phyloP scores from a whole-genome alignment of 805 yeast species.

The Helenozyma baotianmanensis region DNA sequence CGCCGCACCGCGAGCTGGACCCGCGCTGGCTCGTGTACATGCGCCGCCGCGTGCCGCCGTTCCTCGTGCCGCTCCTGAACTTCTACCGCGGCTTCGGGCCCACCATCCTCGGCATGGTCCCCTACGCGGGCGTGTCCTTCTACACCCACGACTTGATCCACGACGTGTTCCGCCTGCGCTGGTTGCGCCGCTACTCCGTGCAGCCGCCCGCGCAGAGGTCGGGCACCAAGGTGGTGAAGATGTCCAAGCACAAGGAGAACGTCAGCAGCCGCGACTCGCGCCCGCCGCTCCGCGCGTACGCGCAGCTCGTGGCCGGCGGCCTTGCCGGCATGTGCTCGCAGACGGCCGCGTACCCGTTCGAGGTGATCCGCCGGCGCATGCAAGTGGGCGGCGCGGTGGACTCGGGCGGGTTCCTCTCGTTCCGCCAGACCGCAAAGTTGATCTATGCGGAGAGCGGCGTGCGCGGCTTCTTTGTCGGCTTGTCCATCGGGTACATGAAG shows the following conservation, averaged over 20 bases:
- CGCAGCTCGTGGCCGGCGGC: slow-evolving; percentile 92
- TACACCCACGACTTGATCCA: slow-evolving; percentile 90
- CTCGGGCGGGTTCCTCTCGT: slow-evolving; percentile 52
- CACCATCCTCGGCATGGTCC: slow-evolving; percentile 91
- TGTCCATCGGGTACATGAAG: slow-evolving; percentile 91
- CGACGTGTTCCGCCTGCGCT: slow-evolving; percentile 70
- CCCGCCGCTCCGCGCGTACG: slow-evolving; percentile 79
- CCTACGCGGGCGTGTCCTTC: slow-evolving; percentile 96
- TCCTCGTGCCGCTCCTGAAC: slow-evolving; percentile 46
- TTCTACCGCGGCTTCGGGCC: slow-evolving; percentile 94
- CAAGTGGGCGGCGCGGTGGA: slow-evolving; percentile 85
- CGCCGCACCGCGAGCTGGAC: slow-evolving; percentile 30
- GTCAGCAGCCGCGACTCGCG: slow-evolving; percentile 39
- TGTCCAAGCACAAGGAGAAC: slow-evolving; percentile 12
- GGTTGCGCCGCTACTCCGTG: slow-evolving; percentile 51
- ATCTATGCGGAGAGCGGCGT: slow-evolving; percentile 74
- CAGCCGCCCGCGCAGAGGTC: slow-evolving; percentile 9
- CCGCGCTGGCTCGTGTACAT: slow-evolving; percentile 34
- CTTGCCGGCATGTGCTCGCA: slow-evolving; percentile 93
- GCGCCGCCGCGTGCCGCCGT: slow-evolving; percentile 30
- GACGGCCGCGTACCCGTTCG: slow-evolving; percentile 95
- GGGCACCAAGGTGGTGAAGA: slow-evolving; percentile 16
- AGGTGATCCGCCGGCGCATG: slow-evolving; percentile 89
- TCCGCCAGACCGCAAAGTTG: slow-evolving; percentile 49
- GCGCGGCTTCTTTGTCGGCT: slow-evolving; percentile 88